A percentile compares a stretch with the other conserved stretches of the same genome.
These are phyloP conservation scores for Globisporangium mamillatum DNA, from an alignment of 352 stramenopile species.

Conservation along the genomic window DNA sequence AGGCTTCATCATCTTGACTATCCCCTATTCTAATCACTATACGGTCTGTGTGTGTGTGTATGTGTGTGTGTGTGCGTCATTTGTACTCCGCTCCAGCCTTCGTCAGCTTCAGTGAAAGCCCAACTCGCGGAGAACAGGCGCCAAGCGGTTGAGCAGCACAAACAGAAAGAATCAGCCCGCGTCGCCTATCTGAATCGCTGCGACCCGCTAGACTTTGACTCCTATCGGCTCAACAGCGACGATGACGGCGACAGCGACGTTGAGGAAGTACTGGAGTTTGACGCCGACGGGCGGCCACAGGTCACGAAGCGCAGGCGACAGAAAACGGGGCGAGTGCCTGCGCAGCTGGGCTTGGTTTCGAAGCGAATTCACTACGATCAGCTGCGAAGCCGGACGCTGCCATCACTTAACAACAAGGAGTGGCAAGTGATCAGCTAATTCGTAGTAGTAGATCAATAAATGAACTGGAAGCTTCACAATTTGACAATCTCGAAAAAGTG, in stretches of 20 bases:
- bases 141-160: constrained; percentile 20
- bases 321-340: constrained; percentile 27
- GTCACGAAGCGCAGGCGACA: constrained; percentile 29
- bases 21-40: not conserved
- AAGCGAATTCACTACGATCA: constrained; percentile 61
- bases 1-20: not conserved
- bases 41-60: not conserved
- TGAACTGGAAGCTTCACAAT: too few species aligned
- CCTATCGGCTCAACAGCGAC: constrained; percentile 50
- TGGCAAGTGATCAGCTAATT: constrained; percentile 52
- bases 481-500: not conserved
- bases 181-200: constrained; percentile 26
- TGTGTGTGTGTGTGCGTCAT: not conserved
- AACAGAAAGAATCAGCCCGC: constrained; percentile 23
- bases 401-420: constrained; percentile 52
- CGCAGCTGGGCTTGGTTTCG: constrained; percentile 49
- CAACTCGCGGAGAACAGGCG: constrained; percentile 23
- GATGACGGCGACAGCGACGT: constrained; percentile 48
- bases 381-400: constrained; percentile 46
- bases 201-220: constrained; percentile 53
- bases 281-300: constrained; percentile 34
- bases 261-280: constrained; percentile 43
- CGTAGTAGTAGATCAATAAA: not conserved
- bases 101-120: constrained; percentile 23
- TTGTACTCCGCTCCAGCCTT: constrained; percentile 18